These are phyloP conservation scores for Kwoniella europaea DNA, from an alignment of 768 basidiomycete species.

Conservation along the genomic window DNA sequence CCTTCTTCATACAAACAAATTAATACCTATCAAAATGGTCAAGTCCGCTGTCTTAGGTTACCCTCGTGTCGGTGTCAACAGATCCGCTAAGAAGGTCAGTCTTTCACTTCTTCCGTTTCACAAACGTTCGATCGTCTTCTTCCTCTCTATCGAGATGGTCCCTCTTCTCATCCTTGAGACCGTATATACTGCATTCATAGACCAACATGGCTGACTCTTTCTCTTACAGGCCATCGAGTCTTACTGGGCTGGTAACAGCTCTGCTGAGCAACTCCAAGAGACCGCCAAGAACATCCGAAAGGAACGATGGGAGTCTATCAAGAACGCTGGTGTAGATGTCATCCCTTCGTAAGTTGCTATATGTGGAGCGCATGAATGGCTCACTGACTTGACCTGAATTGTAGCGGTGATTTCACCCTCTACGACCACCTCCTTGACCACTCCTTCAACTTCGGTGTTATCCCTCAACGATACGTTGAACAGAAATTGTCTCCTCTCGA, in stretches of 20 bases:
- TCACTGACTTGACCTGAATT: conserved; percentile 11
- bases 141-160: neutral
- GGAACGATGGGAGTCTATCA: conserved; percentile 82
- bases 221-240: conserved; percentile 82
- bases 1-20: conserved; percentile 14
- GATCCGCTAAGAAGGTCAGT: conserved; percentile 48
- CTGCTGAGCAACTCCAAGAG: conserved; percentile 84
- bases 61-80: conserved; percentile 78
- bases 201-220: neutral
- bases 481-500: conserved; percentile 86
- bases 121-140: conserved; percentile 14
- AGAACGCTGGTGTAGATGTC: conserved; percentile 81
- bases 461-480: conserved; percentile 89
- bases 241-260: conserved; percentile 93
- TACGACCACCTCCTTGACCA: conserved; percentile 99
- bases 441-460: conserved; percentile 92
- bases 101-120: neutral
- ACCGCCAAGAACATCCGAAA: conserved; percentile 85
- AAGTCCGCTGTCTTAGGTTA: conserved; percentile 85
- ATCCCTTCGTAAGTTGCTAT: conserved; percentile 76
- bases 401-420: conserved; percentile 95
- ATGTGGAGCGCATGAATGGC: conserved; percentile 14
- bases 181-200: neutral
- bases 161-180: neutral
- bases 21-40: conserved; percentile 64